phyloP scores from a whole-genome alignment of 2,329 filamentous ascomycete genomes.

The Monascus ruber region DNA sequence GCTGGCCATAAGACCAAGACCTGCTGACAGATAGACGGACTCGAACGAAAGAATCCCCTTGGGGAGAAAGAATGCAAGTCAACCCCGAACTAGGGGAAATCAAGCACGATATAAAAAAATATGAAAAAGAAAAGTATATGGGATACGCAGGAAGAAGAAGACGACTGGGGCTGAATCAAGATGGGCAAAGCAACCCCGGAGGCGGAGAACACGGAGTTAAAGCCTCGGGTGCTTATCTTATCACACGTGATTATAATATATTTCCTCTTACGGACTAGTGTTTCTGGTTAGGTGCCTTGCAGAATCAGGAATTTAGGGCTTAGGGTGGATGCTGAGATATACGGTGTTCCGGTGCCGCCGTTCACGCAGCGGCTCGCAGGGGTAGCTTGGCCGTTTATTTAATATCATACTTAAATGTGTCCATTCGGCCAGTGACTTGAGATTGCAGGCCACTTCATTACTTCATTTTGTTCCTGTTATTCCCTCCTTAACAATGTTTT shows the following conservation, averaged over 20 bases:
- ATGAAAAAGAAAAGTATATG: too few species aligned
- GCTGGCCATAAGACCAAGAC: neutral
- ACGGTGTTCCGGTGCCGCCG: neutral
- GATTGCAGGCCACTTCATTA: neutral
- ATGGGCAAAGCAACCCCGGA: too few species aligned
- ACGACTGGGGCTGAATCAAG: too few species aligned
- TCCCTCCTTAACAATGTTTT: conserved; percentile 1
- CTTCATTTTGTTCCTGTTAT: neutral
- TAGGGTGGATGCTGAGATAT: neutral
- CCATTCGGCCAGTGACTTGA: neutral
- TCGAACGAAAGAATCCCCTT: too few species aligned
- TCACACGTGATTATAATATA: neutral
- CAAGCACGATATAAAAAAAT: too few species aligned
- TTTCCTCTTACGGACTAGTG: too few species aligned
- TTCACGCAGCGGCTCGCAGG: neutral
- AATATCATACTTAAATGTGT: neutral
- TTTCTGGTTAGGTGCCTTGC: too few species aligned
- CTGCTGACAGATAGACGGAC: too few species aligned
- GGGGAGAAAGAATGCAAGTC: too few species aligned
- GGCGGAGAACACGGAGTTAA: neutral
- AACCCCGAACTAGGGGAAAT: too few species aligned
- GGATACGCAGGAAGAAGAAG: too few species aligned
- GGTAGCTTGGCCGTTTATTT: too few species aligned
- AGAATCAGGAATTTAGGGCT: neutral
- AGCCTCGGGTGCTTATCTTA: neutral